Conservation (phyloP, 1,284 basidiomycete species). For the Irpex sp. region DNA sequence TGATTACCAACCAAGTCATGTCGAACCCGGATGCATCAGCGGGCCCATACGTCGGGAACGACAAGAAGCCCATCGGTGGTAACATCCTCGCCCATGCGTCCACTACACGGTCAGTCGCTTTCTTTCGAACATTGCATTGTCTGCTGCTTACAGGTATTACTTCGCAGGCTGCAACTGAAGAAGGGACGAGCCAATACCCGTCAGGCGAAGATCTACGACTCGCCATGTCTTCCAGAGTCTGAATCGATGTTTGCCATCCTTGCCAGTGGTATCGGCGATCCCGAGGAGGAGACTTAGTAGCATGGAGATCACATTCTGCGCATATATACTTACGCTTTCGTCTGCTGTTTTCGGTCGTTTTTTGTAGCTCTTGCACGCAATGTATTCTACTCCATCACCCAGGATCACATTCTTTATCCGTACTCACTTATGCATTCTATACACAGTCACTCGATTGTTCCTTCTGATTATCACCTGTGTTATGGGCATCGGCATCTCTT, state of each 20-base stretch:
- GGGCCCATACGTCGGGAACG: slow-evolving; percentile 82
- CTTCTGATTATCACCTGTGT: no score
- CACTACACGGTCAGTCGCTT: slow-evolving; percentile 69
- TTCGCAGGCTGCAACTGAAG: slow-evolving; percentile 77
- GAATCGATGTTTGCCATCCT: slow-evolving; percentile 96
- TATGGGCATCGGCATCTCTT: no score
- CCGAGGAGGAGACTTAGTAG: slow-evolving; percentile 72
- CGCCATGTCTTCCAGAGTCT: slow-evolving; percentile 95
- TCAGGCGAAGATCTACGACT: slow-evolving; percentile 97
- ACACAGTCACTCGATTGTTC: no score
- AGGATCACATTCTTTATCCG: not conserved
- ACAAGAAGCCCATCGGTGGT: slow-evolving; percentile 97
- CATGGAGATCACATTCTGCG: not conserved
- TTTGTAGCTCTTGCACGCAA: not conserved
- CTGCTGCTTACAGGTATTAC: not conserved
- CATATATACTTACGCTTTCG: not conserved
- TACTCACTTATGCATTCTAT: not conserved
- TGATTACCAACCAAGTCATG: slow-evolving; percentile 98
- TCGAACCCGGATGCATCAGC: slow-evolving; percentile 95
- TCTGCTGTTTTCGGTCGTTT: not conserved
- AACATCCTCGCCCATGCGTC: slow-evolving; percentile 97
- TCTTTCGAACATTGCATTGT: not conserved
- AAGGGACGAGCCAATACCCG: slow-evolving; percentile 93
- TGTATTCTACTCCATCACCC: not conserved
- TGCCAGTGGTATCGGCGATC: slow-evolving; percentile 85